Evolutionary conservation across 1,284 basidiomycete species (phyloP), one percentile per base, ranked within the genome.

Genomic region (Xerocomus minutiporus): DNA sequence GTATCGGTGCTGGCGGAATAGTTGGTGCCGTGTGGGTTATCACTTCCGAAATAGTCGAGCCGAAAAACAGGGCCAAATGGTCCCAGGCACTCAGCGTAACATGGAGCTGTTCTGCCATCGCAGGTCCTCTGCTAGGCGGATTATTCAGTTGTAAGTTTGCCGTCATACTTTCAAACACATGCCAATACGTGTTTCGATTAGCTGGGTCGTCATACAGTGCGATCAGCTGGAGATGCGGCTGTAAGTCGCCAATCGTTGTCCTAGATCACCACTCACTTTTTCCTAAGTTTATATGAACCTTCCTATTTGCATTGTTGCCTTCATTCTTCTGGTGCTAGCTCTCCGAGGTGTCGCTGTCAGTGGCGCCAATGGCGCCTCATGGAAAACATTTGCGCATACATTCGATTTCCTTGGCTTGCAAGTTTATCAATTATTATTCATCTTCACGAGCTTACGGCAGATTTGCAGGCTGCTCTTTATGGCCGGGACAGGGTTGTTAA

Each of bases 21-120:
- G 88, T 91, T 42, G 83, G 80, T 59, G 77, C 84, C 42, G 88
- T 91, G 41, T 91, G 88, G 88, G 80, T 88, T 25, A 85, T 91
- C 56, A 89, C 86, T 47, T 79, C 86, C 59, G 88, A 90, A 66
- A 82, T 91, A 55, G 87, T 91, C 39, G 80, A 83, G 62, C 76
- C 81, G 35, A 74, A 73, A 56, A 74, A 78, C 55, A 80, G 86
- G 55, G 83, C 88, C 47, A 87, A 83, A 64, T 91, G 87, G 89
- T 88, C 86, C 9, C 85, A 87, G 67, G 86, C 86, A 23, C 75
- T 91, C 38, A 90, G 86, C 59, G 68, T 89, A 50, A 91, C 88
- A 38, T 91, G 88, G 88, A 83, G 84, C 55, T 86, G 83, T 63
- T 91, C 88, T 46, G 88, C 88, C 34, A 69, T 91, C 53, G 86